phyloP scores from a whole-genome alignment of 1,284 basidiomycete genomes.

The Melanopsichium pennsylvanicum region DNA sequence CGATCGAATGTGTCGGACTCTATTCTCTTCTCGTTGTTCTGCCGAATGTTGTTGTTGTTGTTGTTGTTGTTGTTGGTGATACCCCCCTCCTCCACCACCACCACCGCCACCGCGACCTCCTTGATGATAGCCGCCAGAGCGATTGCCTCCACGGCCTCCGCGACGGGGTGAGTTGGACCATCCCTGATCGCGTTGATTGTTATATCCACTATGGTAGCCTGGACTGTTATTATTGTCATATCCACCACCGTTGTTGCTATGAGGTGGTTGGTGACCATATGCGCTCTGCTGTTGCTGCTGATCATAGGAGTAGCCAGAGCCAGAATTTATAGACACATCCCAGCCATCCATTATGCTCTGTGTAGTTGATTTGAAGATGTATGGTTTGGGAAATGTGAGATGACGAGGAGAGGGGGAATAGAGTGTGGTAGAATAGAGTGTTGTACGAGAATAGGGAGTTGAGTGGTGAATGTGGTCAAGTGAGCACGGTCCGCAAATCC shows the following conservation, averaged over 20 bases:
- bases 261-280: conserved; percentile 12
- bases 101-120: conserved; percentile 15
- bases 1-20: conserved; percentile 35
- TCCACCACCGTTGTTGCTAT: conserved; percentile 8
- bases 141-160: conserved; percentile 27
- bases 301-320: conserved; percentile 1
- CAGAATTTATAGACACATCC: conserved; percentile 8
- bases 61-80: conserved; percentile 2
- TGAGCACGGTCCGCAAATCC: conserved; percentile 18
- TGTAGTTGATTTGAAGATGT: not conserved
- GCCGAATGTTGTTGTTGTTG: conserved; percentile 21
- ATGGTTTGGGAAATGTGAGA: not conserved
- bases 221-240: not conserved
- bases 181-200: conserved; percentile 19
- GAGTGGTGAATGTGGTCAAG: no score
- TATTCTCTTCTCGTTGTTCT: conserved; percentile 41
- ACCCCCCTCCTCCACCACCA: conserved; percentile 6
- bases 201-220: conserved; percentile 1
- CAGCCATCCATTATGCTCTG: conserved; percentile 25
- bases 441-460: no score
- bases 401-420: not conserved
- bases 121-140: conserved; percentile 13
- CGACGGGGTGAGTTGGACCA: conserved; percentile 40
- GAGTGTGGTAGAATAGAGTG: no score
- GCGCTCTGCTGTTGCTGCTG: conserved; percentile 1